Base-by-base conservation (phyloP, 495 filamentous ascomycete genomes). In the Penicillium diatomitis region DNA sequence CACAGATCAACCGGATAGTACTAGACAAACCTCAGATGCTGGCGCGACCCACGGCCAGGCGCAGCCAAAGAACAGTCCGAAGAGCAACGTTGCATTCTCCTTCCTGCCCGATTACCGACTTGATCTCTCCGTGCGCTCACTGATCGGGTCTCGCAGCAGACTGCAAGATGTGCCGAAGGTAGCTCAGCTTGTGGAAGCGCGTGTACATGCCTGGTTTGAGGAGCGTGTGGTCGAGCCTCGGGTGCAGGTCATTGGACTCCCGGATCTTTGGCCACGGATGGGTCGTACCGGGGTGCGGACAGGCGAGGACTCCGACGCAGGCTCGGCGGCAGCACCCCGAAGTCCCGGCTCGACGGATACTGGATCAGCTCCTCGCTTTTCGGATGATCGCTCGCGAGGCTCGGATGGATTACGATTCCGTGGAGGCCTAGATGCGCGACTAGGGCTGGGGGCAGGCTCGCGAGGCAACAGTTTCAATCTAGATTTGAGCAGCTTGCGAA, bases 101-200 rank as follows among this genome's bases (percentile, higher is more conserved):
- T 98, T 98, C 66, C 80, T 95, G 7, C 89, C 94, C 46, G 91
- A 97, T 65, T 98, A 98, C 70, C 76, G 91, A 3, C 81, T 98
- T 10, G 92, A 97, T 60, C 84, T 98, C 37, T 87, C 82, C 7
- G 88, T 96, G 30, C 83, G 89, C 41, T 92, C 87, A 37, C 79
- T 97, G 27, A 82, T 98, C n/a, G 92, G 92, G 32, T 91, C 86
- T 32, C 82, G 94, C 31, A 88, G 84, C 34, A 74, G 94, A 12
- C 70, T 98, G 8, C 91, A 96, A 63, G 94, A 98, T 69, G 88
- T 98, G 8, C 92, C 92, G 8, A 98, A 98, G 64, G 94, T 98
- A 43, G 94, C 94, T 0, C 90, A 96, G 62, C 76, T 98, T 3
- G 84, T 98, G 36, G 92, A 98, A 66, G 82, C 83, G 4, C 78